Base-by-base conservation (phyloP, 1,284 basidiomycete species). In the Fomitopsis schrenkii region DNA sequence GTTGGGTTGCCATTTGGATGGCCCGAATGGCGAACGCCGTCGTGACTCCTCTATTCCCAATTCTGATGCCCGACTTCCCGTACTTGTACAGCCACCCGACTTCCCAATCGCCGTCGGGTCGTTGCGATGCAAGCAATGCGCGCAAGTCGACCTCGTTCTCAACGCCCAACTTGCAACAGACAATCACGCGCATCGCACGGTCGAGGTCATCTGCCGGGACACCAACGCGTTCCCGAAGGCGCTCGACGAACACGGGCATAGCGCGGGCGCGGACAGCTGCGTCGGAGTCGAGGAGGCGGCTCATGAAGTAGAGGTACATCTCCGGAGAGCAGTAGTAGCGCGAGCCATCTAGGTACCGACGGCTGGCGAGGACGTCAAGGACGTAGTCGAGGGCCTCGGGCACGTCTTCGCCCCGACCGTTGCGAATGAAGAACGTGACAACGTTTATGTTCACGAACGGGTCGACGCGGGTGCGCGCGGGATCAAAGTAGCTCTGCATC, bases 311-410 rank as follows among this genome's bases (percentile, higher is more conserved):
- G 9, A 86, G 75, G 68, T 84, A 85, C 57, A 75, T 76, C 66
- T 85, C 83, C 0, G 81, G 71, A 0, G 77, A 77, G 44, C 75
- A 74, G 64, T 86, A 86, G 70, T 86, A 86, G 17, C 80, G 75
- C 10, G 84, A 45, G 3, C 83, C 83, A 17, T 80, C 76, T 19
- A 79, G 67, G 66, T 84, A 84, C 3, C 80, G 82, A 15, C 80
- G 76, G 66, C 83, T 76, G 33, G 73, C 64, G n/a, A 85, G 75
- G 17, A 83, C 78, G 44, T 78, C 72, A 42, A 73, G 68, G 2
- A 84, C 75, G 82, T 82, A 85, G 26, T 77, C 69, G 12, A 81
- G 72, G 0, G 81, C 83, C 17, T 64, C 59, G 17, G 69, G 61
- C 0, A 85, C 73, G 60, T 85, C 77, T 5, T 68, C 63, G 1